Base-by-base conservation (phyloP, 306 rosid species). In the Begonia loranthoides region DNA sequence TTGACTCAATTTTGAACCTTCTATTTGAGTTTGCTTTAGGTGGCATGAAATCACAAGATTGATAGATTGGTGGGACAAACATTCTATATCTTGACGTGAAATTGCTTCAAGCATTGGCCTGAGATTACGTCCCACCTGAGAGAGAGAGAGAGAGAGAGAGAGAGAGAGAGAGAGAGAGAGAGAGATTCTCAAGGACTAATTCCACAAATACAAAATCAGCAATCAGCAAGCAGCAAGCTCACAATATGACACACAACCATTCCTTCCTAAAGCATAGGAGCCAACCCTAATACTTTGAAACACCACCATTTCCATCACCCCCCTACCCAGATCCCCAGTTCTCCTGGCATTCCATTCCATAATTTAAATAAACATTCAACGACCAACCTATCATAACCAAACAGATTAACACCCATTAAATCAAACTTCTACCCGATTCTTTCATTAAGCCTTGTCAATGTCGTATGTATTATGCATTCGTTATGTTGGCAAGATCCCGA, bases 401-500 rank as follows among this genome's bases (percentile, higher is more conserved):
- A 9, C 45, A 41, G 13, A 9, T 41, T 12, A 3, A 43, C 15
- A 43, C 47, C 47, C 47, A 43, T 43, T n/a, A 43, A 43, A 43
- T 43, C 47, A 43, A 43, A 43, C 47, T 43, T 43, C n/a, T 43
- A 10, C 15, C 15, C 15, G 14, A 43, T 49, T 49, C 50, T 15
- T 15, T 15, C 12, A 11, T 6, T 46, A 9, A 24, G 64, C 22
- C 36, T 28, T 8, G 36, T 28, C 36, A 28, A 28, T 7, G 36
- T 28, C 1, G 36, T 28, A 7, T 28, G 9, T 28, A 28, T 28
- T 11, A 15, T 41, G 39, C 58, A 41, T 49, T 59, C 58, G 55
- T 55, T 69, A 64, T 9, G 67, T 49, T 36, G 59, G 72, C 40
- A 59, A 52, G 55, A 61, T 78, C 65, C 63, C 79, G 12, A 51